Evolutionary conservation across 805 yeast genomes (phyloP), one percentile per base, ranked within the genome.

Genomic region (Lipomyces spencermartinsiae): DNA sequence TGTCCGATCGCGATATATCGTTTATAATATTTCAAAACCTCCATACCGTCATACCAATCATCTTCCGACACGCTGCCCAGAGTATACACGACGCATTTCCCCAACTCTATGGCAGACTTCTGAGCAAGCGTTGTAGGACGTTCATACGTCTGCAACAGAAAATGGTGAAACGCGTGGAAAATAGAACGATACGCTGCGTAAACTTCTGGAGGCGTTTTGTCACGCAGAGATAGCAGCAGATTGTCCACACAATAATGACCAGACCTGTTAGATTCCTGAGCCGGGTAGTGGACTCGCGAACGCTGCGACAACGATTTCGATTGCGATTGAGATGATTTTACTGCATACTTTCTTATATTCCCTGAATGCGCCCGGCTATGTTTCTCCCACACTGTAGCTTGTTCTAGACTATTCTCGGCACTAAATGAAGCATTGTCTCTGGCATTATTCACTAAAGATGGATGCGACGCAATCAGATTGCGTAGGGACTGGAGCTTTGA

Each of bases 1-100:
- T 69, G 72, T 4, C 72, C 72, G 10, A 67, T 39, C 10, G 66
- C 71, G n/a, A 67, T 53, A 54, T n/a, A 65, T 22, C 72, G 60
- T 55, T 67, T 66, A 43, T 69, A 69, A 33, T 43, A 35, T n/a
- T 59, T 51, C 16, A 64, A 53, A 31, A 62, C 66, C 16, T 55
- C 62, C 19, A 65, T 16, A 35, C 57, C 58, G 37, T 69, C 72
- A 29, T 69, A 69, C 72, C 72, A 69, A 7, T 66, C 71, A 35
- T 68, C 71, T n/a, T 62, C 70, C 34, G 58, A 19, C n/a, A 69
- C 56, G 31, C 56, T 57, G 35, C 57, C 71, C 37, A 55, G 35
- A 4, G 72, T 69, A 39, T 68, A 51, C 4, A 62, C 66, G 14
- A 69, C 62, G 37, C 72, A 69, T 29, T 60, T 63, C 22, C 72